These are phyloP conservation scores for Scolecobasidium constrictum DNA, from an alignment of 2,329 filamentous ascomycete genomes.

Conservation along the genomic window DNA sequence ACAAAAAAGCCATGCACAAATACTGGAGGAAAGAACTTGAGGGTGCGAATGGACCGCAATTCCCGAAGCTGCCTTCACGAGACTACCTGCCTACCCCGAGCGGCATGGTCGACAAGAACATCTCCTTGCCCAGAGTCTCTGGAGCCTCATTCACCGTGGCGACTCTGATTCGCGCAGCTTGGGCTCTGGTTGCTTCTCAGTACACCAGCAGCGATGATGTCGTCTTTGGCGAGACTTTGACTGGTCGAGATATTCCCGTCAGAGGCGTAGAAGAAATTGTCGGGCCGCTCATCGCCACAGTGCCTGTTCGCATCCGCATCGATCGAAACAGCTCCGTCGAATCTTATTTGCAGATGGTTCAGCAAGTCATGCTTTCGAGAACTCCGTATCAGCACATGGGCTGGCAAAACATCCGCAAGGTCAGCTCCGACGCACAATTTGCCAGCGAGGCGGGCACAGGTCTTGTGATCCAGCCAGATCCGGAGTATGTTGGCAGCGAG, in stretches of 20 bases:
- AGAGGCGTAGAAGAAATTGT: slow-evolving; percentile 42
- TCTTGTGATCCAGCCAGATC: slow-evolving; percentile 26
- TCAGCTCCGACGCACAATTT: slow-evolving; percentile 22
- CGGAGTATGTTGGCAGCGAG: slow-evolving; percentile 15
- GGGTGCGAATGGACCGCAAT: slow-evolving; percentile 36
- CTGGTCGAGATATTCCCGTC: slow-evolving; percentile 39
- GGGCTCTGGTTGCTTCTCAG: slow-evolving; percentile 45
- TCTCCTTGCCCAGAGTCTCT: slow-evolving; percentile 20
- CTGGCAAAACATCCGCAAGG: slow-evolving; percentile 46
- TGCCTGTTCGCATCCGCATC: slow-evolving; percentile 43
- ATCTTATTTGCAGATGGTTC: slow-evolving; percentile 46
- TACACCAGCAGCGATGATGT: slow-evolving; percentile 44
- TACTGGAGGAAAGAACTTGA: slow-evolving; percentile 39
- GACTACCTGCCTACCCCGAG: slow-evolving; percentile 38
- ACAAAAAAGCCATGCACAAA: slow-evolving; percentile 28
- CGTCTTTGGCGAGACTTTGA: slow-evolving; percentile 50
- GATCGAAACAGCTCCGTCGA: slow-evolving; percentile 30
- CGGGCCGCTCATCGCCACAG: slow-evolving; percentile 50
- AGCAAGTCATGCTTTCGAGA: slow-evolving; percentile 43
- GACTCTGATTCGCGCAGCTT: slow-evolving; percentile 46
- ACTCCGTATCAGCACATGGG: slow-evolving; percentile 57
- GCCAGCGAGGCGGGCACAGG: slow-evolving; percentile 24
- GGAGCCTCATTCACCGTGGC: slow-evolving; percentile 34
- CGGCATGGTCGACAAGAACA: slow-evolving; percentile 40
- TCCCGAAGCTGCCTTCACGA: slow-evolving; percentile 37